phyloP scores from a whole-genome alignment of 108 stramenopile species.

The Fragilaria radians region DNA sequence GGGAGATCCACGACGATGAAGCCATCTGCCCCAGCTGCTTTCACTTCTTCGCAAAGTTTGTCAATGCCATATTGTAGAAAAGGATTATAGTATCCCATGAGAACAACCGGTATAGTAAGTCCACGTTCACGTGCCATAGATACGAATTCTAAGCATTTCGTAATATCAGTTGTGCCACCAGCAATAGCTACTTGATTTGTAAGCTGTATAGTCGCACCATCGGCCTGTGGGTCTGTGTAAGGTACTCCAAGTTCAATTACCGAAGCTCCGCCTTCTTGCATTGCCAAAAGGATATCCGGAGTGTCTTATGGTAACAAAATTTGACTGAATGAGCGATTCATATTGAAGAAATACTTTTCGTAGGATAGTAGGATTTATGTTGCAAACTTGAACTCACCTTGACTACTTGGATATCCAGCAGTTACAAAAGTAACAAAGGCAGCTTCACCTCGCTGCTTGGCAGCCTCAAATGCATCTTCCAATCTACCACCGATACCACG shows the following conservation, averaged over 20 bases:
- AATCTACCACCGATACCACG: slow-evolving; percentile 72
- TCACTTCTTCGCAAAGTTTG: slow-evolving; percentile 73
- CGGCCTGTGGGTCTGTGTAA: slow-evolving; percentile 99
- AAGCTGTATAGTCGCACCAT: slow-evolving; percentile 94
- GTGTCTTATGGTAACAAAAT: slow-evolving; percentile 50
- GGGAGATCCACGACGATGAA: slow-evolving; percentile 98
- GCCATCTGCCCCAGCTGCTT: slow-evolving; percentile 85
- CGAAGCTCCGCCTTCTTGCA: slow-evolving; percentile 93
- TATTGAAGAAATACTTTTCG: neutral
- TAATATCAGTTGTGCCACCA: slow-evolving; percentile 77
- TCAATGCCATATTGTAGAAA: slow-evolving; percentile 94
- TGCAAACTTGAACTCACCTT: slow-evolving; percentile 53
- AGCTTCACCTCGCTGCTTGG: slow-evolving; percentile 74
- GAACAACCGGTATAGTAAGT: slow-evolving; percentile 93
- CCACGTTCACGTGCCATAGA: slow-evolving; percentile 80
- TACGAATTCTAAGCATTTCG: slow-evolving; percentile 83
- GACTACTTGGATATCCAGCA: slow-evolving; percentile 73
- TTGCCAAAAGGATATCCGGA: slow-evolving; percentile 87
- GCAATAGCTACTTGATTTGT: slow-evolving; percentile 93
- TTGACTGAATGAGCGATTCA: neutral
- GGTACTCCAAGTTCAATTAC: slow-evolving; percentile 97
- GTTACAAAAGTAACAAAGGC: slow-evolving; percentile 87
- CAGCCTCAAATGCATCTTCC: slow-evolving; percentile 74
- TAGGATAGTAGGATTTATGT: neutral
- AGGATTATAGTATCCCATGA: slow-evolving; percentile 99